Percentiles rank a stretch among this genome's conserved stretches.
These are phyloP conservation scores for Leucocoprinus leucothites DNA, from an alignment of 768 basidiomycete species.

Conservation along the genomic window DNA sequence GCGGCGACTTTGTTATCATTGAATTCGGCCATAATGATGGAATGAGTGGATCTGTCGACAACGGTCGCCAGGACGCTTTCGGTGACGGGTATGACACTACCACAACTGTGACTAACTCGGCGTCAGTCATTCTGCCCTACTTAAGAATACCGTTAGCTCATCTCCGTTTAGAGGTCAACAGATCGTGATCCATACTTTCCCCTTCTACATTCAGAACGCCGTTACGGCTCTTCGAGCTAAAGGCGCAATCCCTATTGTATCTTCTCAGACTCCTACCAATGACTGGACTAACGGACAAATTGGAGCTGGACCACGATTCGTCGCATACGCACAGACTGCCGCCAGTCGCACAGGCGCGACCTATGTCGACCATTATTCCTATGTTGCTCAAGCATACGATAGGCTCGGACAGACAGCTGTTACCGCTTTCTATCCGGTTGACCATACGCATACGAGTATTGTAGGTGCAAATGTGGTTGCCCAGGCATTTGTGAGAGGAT, in stretches of 20 bases:
- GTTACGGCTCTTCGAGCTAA: conserved; percentile 39
- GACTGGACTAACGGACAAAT: conserved; percentile 35
- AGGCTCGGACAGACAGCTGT: conserved; percentile 35
- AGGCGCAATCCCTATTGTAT: conserved; percentile 45
- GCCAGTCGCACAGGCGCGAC: conserved; percentile 33
- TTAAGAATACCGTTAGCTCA: background rate
- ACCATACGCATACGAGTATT: conserved; percentile 44
- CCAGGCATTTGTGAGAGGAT: conserved; percentile 42
- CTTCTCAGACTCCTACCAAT: conserved; percentile 46
- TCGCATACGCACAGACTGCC: conserved; percentile 38
- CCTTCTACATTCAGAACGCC: conserved; percentile 43
- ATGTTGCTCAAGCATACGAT: conserved; percentile 40
- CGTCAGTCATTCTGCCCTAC: conserved; percentile 21
- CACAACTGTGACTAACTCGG: conserved; percentile 29
- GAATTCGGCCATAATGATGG: conserved; percentile 51
- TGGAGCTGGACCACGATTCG: conserved; percentile 38
- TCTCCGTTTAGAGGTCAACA: conserved; percentile 28
- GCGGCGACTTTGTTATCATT: conserved; percentile 41
- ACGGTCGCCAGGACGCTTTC: conserved; percentile 38
- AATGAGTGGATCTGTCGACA: conserved; percentile 32
- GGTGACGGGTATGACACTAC: conserved; percentile 37
- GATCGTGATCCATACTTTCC: conserved; percentile 42
- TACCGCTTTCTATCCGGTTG: conserved; percentile 39
- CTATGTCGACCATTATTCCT: conserved; percentile 46
- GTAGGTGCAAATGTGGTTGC: conserved; percentile 46